These are phyloP conservation scores for Corylus avellana DNA, from an alignment of 306 rosid genomes.

Conservation along the genomic window DNA sequence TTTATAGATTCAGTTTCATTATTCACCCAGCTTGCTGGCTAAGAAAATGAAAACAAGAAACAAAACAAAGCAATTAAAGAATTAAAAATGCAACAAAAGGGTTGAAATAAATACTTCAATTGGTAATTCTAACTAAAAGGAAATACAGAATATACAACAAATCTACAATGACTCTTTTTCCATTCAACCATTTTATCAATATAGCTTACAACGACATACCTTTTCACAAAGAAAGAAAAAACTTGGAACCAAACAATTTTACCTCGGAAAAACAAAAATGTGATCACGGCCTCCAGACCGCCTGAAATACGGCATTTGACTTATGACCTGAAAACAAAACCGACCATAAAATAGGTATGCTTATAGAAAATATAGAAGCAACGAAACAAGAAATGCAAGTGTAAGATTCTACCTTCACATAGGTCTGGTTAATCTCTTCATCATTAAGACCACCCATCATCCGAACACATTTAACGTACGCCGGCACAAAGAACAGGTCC, in stretches of 20 bases:
- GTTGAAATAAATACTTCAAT: background rate
- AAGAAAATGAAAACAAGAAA: background rate
- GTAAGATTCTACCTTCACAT: constrained; percentile 53
- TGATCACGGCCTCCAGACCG: constrained; percentile 93
- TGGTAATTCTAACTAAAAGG: background rate
- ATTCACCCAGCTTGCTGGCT: background rate
- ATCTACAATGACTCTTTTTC: background rate
- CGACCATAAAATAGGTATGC: background rate
- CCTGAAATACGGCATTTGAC: constrained; percentile 96
- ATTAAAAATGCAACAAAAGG: background rate
- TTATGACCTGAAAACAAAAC: constrained; percentile 53
- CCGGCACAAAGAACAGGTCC: constrained; percentile 86
- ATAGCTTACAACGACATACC: background rate
- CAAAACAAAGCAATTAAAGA: background rate
- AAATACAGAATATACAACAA: background rate
- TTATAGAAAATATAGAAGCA: background rate
- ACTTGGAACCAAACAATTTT: background rate
- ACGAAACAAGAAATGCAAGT: constrained; percentile 10
- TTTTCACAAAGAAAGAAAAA: background rate
- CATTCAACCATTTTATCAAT: background rate
- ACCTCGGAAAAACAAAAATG: constrained; percentile 96
- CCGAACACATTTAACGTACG: constrained; percentile 84
- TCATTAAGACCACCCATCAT: constrained; percentile 91
- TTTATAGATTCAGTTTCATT: background rate
- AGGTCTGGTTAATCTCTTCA: constrained; percentile 73